Base-by-base conservation (phyloP, 1,284 basidiomycete species). In the Ceratobasidium sp. region DNA sequence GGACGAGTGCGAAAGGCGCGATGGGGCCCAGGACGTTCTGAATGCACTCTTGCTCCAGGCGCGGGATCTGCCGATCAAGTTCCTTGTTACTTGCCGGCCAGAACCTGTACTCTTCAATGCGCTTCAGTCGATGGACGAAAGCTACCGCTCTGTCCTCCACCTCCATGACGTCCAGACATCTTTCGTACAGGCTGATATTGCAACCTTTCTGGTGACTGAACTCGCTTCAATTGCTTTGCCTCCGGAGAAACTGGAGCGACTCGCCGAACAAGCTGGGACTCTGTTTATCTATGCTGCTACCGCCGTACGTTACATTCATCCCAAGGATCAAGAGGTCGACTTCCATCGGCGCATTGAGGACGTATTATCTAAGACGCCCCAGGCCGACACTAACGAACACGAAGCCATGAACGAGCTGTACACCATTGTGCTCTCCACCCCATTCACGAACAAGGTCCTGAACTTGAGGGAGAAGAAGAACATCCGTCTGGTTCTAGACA, bases 71-170 rank as follows among this genome's bases (percentile, higher is more conserved):
- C 67, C 67, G 1, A 23, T 74, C 16, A 72, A 67, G 43, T 58
- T 74, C n/a, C 46, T 74, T 21, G 35, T 74, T 11, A 66, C 73
- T 14, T 64, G 73, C 21, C 69, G 73, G 1, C 73, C 73, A 7
- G 70, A 67, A 35, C 46, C n/a, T 32, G 7, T 26, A 2, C 3
- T 58, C 16, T 16, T 44, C 6, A 30, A 59, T 4, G 35, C 21
- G 18, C 2, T 47, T 16, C 6, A 2, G 21, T 7, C 28, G 16
- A 7, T 8, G 23, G 30, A 38, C 16, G n/a, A 28, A 5, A 9
- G n/a, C 13, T 4, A 26, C 9, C n/a, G 35, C 3, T 70, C 67
- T 8, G n/a, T 66, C 7, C 41, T 49, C 2, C 43, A 47, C 18
- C 26, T 73, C 0, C 73, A 73, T 30, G 32, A 72, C 38, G 57